These are phyloP conservation scores for Ustilago loliicola DNA, from an alignment of 1,284 basidiomycete genomes.

Conservation along the genomic window DNA sequence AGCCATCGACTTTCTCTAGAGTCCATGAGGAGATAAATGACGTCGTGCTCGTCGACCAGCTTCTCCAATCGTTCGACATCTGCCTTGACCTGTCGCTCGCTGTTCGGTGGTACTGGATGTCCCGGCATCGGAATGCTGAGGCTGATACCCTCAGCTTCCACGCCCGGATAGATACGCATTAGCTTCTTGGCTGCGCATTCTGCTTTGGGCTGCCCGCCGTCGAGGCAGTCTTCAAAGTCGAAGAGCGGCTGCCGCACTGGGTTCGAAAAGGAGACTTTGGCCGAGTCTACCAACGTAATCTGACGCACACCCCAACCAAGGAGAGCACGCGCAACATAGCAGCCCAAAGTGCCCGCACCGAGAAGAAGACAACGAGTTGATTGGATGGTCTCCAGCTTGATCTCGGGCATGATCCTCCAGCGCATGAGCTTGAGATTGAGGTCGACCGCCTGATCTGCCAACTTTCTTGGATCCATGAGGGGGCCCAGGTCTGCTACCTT, in stretches of 20 bases:
- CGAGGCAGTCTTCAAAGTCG: conserved; percentile 91
- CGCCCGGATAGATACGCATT: conserved; percentile 90
- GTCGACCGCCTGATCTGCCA: conserved; percentile 95
- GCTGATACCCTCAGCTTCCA: conserved; percentile 82
- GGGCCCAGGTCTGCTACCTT: conserved; percentile 91
- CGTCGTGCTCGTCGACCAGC: conserved; percentile 87
- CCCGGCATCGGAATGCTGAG: conserved; percentile 97
- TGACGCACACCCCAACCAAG: conserved; percentile 86
- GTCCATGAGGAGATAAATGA: conserved; percentile 95
- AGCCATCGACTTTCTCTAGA: conserved; percentile 95
- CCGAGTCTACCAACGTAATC: conserved; percentile 92
- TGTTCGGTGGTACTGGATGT: conserved; percentile 79
- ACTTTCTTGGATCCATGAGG: conserved; percentile 88
- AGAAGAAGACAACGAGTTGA: conserved; percentile 85
- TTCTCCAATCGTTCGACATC: conserved; percentile 81
- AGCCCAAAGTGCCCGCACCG: conserved; percentile 95
- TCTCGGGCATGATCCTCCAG: conserved; percentile 91
- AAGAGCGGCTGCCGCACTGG: conserved; percentile 96
- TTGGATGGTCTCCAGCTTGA: conserved; percentile 89
- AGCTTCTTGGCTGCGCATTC: conserved; percentile 88
- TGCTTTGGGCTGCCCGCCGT: conserved; percentile 93
- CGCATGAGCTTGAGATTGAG: conserved; percentile 97
- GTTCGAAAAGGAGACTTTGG: conserved; percentile 93
- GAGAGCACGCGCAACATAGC: conserved; percentile 94
- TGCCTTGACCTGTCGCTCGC: conserved; percentile 76